Percentiles rank a stretch among this genome's conserved stretches.
Evolutionary conservation across 2,329 filamentous ascomycete species (phyloP).

Genomic region (Orbilia oligospora): DNA sequence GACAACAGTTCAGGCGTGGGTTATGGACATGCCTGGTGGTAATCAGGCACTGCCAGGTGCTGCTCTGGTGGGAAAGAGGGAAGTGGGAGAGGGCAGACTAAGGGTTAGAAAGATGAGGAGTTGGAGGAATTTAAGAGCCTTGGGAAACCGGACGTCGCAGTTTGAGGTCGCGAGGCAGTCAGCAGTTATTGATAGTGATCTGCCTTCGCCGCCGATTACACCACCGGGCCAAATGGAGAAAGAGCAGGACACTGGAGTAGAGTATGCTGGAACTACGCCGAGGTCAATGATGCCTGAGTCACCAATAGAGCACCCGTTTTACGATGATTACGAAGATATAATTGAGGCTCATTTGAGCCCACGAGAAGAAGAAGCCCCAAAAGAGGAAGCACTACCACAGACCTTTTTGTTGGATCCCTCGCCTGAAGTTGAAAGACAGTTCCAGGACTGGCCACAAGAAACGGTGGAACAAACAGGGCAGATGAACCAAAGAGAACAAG

Average conservation of each 20-base stretch:
- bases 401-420: constrained; percentile 32
- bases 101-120: constrained; percentile 57
- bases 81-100: constrained; percentile 9
- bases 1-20: constrained; percentile 57
- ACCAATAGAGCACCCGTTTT: constrained; percentile 55
- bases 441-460: constrained; percentile 42
- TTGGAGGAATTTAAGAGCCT: constrained; percentile 54
- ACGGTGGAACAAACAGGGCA: background rate
- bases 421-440: constrained; percentile 26
- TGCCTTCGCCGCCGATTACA: constrained; percentile 58
- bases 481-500: constrained; percentile 4
- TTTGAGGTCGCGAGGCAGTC: constrained; percentile 41
- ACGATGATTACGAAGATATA: constrained; percentile 57
- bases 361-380: constrained; percentile 11
- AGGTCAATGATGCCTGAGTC: constrained; percentile 38
- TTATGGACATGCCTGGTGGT: constrained; percentile 51
- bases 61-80: constrained; percentile 21
- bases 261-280: constrained; percentile 12
- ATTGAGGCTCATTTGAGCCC: constrained; percentile 50
- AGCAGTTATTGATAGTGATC: constrained; percentile 2
- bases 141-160: constrained; percentile 48
- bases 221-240: constrained; percentile 29
- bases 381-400: background rate
- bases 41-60: constrained; percentile 1
- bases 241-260: background rate